These are phyloP conservation scores for Colletotrichum gigasporum DNA, from an alignment of 2,329 filamentous ascomycete species.

Conservation along the genomic window DNA sequence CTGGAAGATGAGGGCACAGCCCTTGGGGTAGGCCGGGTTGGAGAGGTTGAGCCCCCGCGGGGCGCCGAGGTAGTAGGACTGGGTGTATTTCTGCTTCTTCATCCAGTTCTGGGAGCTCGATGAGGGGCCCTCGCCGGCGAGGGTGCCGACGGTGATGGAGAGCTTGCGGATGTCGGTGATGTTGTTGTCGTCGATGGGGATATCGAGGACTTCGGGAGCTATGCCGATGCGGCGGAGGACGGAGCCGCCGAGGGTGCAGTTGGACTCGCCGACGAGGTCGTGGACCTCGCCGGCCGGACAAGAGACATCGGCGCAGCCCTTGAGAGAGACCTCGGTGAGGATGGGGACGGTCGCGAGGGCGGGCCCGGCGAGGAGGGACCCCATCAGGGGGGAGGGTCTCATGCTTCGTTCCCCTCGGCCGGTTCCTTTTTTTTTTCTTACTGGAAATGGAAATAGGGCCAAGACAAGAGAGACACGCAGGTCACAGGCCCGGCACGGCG, in stretches of 20 bases:
- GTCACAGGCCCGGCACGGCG: too few relatives aligned
- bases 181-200: constrained; percentile 28
- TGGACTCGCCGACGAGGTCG: constrained; percentile 28
- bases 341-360: constrained; percentile 30
- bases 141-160: constrained; percentile 22
- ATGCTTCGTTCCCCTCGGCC: not conserved
- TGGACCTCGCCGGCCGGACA: constrained; percentile 22
- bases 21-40: constrained; percentile 14
- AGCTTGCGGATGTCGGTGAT: constrained; percentile 27
- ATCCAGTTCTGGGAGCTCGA: constrained; percentile 3
- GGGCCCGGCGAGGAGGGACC: constrained; percentile 27
- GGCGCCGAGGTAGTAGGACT: constrained; percentile 30
- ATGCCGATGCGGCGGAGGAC: constrained; percentile 30
- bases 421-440: not conserved
- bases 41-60: constrained; percentile 20
- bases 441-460: not conserved
- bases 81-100: constrained; percentile 30
- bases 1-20: constrained; percentile 29
- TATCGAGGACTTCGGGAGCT: constrained; percentile 28
- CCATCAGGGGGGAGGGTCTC: constrained; percentile 26
- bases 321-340: constrained; percentile 26
- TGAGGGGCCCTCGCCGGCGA: not conserved
- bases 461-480: not conserved
- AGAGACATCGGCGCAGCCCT: constrained; percentile 23
- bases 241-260: constrained; percentile 30